phyloP scores from a whole-genome alignment of 2,329 filamentous ascomycete genomes.

The Botrytis sinoallii region DNA sequence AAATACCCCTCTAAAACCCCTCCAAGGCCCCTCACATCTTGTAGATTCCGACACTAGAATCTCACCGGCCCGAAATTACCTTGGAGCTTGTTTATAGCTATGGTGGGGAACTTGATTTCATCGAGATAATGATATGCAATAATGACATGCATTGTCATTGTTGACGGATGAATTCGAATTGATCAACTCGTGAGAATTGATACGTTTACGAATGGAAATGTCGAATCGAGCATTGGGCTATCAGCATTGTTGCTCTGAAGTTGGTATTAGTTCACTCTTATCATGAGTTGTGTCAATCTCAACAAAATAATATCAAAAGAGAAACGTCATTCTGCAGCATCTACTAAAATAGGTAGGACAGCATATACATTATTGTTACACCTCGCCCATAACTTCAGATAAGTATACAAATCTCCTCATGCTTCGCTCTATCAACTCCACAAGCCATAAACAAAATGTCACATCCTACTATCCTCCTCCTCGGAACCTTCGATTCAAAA shows the following conservation, averaged over 20 bases:
- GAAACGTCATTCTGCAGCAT: neutral
- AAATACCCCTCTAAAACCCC: neutral
- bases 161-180: neutral
- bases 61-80: neutral
- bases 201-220: neutral
- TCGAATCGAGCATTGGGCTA: neutral
- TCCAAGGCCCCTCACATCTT: neutral
- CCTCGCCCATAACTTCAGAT: neutral
- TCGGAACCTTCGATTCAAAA: conserved; percentile 66
- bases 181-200: neutral
- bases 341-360: neutral
- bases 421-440: neutral
- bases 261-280: neutral
- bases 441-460: conserved; percentile 28
- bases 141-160: neutral
- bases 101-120: neutral
- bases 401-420: neutral
- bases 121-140: neutral
- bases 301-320: neutral
- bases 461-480: conserved; percentile 46
- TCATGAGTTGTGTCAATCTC: neutral
- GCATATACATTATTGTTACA: neutral
- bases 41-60: neutral
- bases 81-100: neutral
- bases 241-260: neutral